Base-by-base conservation (phyloP, 176 grass and related monocot genomes). In the Musa troglodytarum region DNA sequence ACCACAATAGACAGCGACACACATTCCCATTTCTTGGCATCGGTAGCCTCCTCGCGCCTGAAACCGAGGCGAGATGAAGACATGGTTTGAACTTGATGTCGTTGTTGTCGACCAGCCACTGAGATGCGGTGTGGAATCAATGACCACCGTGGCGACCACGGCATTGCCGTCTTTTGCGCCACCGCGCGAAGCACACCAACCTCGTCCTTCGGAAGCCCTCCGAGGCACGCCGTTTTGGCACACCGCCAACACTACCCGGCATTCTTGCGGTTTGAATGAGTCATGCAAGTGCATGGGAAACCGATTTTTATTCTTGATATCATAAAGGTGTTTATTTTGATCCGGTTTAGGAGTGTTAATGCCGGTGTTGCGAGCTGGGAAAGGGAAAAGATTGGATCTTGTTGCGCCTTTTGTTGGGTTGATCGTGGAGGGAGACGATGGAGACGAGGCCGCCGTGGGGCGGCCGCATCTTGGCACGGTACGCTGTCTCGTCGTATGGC, bases 391-490 rank as follows among this genome's bases (percentile, higher is more conserved):
- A 61, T 61, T 61, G 57, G 57, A 61, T 61, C 57, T 61, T 61
- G 57, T 20, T 61, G 57, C 57, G 57, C 57, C 57, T n/a, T 17
- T 61, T 15, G 78, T 84, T 90, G 64, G 84, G 81, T n/a, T 61
- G 57, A 20, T 61, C 57, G 65, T 91, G 83, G 11, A 87, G 76
- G 56, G 83, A 73, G 64, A 99, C 88, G 80, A 99, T 95, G 73
- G 96, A 87, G 0, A 87, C 92, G 29, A 95, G 91, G 10, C 96
- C 96, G 63, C 96, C 96, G 0, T 89, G 86, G 16, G 96, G 96
- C 1, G 88, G 91, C 4, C 91, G 88, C 96, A 99, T 94, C 79
- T 81, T 89, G 68, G 91, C 90, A 12, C 96, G 96, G 81, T 99
- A 99, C 20, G 84, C 69, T 0, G 92, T 89, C 86, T 99, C 91